A percentile compares a stretch with the other conserved stretches of the same genome.
These are phyloP conservation scores for Kwoniella dejecticola DNA, from an alignment of 768 basidiomycete species.

Conservation along the genomic window DNA sequence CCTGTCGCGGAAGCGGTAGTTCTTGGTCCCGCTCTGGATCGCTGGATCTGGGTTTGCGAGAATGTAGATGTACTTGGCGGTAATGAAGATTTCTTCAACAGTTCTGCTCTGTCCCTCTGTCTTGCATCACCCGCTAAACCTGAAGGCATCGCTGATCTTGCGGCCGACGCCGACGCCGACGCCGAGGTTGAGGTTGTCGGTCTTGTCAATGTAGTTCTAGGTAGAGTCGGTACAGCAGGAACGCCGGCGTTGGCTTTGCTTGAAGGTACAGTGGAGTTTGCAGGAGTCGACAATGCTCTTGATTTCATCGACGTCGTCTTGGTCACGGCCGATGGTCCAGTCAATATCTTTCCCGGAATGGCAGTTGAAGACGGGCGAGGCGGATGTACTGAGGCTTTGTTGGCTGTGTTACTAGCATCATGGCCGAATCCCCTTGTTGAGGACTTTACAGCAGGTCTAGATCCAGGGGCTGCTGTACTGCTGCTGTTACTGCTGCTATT, in stretches of 20 bases:
- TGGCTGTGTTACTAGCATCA: conserved; percentile 10
- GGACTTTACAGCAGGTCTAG: not conserved
- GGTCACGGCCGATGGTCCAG: conserved; percentile 1
- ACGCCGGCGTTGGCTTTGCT: not conserved
- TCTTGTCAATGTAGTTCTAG: not conserved
- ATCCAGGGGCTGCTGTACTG: too few relatives aligned
- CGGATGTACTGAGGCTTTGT: not conserved
- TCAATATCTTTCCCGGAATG: not conserved
- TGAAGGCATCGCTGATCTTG: too few relatives aligned
- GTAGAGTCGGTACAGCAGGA: conserved; percentile 3
- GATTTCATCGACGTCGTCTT: not conserved
- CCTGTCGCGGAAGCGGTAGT: not conserved
- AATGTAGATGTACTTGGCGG: not conserved
- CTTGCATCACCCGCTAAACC: too few relatives aligned
- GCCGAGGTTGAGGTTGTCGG: not conserved
- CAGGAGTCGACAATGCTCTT: conserved; percentile 27
- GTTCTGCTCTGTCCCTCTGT: not conserved
- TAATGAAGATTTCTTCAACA: conserved; percentile 1
- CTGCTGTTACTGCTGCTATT: too few relatives aligned
- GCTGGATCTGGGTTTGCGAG: not conserved
- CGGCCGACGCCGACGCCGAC: too few relatives aligned
- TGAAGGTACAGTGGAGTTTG: conserved; percentile 3
- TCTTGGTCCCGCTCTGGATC: conserved; percentile 8
- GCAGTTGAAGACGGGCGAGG: not conserved
- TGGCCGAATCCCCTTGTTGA: conserved; percentile 7